phyloP scores from a whole-genome alignment of 768 basidiomycete species.

The Lactarius trivialis region DNA sequence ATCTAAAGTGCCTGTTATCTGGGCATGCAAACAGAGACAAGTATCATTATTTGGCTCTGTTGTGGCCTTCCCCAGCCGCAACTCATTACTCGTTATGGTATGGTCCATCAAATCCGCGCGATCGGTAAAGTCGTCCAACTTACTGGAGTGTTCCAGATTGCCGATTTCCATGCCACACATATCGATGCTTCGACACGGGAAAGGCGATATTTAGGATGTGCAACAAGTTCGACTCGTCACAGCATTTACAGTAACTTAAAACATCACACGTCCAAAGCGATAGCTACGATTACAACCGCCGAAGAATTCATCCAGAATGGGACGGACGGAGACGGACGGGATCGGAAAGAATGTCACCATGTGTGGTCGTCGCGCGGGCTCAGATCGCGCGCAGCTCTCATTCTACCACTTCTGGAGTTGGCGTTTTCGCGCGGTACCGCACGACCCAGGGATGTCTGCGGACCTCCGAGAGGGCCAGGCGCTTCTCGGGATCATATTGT shows the following conservation, averaged over 20 bases:
- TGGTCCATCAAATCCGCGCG: not conserved
- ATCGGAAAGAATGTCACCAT: not conserved
- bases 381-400: not conserved
- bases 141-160: not conserved
- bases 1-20: not conserved
- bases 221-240: not conserved
- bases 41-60: not conserved
- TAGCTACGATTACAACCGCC: not conserved
- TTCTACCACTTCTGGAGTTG: not conserved
- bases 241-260: not conserved
- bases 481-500: conserved; percentile 42
- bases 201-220: not conserved
- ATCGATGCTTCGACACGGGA: not conserved
- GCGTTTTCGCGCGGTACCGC: conserved; percentile 22
- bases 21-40: not conserved
- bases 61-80: not conserved
- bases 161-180: not conserved
- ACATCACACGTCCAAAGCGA: not conserved
- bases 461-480: conserved; percentile 40
- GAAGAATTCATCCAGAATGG: not conserved
- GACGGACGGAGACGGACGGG: not conserved
- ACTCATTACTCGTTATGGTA: not conserved
- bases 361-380: not conserved
- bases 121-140: not conserved
- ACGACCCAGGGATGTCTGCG: conserved; percentile 40